These are phyloP conservation scores for Mucor racemosus DNA, from an alignment of 371 early-diverging fungal species.

Conservation along the genomic window DNA sequence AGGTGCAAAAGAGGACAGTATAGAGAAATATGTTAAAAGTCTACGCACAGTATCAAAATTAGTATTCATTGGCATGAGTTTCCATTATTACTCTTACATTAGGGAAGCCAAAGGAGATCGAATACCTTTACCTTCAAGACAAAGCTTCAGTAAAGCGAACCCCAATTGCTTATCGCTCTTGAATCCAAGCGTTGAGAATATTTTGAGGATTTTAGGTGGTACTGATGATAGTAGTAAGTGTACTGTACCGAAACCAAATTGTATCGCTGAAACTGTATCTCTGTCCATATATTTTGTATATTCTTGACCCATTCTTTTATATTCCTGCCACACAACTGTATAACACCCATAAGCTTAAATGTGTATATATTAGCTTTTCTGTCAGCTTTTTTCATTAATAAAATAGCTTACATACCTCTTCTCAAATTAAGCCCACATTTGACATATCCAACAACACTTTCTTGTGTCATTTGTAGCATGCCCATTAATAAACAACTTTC, in stretches of 20 bases:
- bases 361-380: not conserved
- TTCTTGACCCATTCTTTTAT: conserved; percentile 39
- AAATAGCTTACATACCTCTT: conserved; percentile 40
- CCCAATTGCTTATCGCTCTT: conserved; percentile 58
- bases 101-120: conserved; percentile 57
- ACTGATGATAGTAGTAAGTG: conserved; percentile 56
- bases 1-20: conserved; percentile 27
- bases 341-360: conserved; percentile 34
- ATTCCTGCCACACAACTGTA: conserved; percentile 41
- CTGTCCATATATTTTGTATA: conserved; percentile 40
- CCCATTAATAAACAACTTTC: conserved; percentile 56
- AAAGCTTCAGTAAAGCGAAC: conserved; percentile 53
- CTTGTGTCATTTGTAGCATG: conserved; percentile 54
- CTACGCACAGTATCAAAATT: conserved; percentile 6
- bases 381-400: not conserved
- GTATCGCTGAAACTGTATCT: conserved; percentile 42
- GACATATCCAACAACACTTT: conserved; percentile 49
- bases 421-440: conserved; percentile 58
- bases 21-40: conserved; percentile 30
- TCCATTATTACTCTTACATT: conserved; percentile 31
- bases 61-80: not conserved
- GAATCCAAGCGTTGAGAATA: conserved; percentile 50
- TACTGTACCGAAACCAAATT: conserved; percentile 54
- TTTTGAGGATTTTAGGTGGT: conserved; percentile 49
- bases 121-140: conserved; percentile 52